Evolutionary conservation across 768 basidiomycete species (phyloP), one percentile per base, ranked within the genome.

Genomic region (Dendrothele bispora): DNA sequence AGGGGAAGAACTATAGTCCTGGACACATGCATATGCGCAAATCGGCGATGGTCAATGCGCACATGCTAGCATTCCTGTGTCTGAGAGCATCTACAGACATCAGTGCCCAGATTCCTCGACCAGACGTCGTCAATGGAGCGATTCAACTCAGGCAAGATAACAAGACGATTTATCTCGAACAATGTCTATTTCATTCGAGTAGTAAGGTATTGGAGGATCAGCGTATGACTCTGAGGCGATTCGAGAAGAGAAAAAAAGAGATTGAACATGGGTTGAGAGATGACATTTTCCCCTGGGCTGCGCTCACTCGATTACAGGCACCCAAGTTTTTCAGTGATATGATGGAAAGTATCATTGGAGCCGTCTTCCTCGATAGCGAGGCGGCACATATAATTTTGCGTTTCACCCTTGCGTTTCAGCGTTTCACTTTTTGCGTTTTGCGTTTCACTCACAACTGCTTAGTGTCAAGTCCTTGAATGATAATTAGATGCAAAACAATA

Each of bases 301-400:
- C 81, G 11, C 70, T 91, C 39, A 83, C 83, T 15, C 76, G 79
- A n/a, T 68, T 90, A 21, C 88, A 90, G 60, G 84, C 88, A 1
- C 83, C 86, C 3, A 90, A 89, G 56, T 79, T 89, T 59, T 71
- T 89, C 57, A 87, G 87, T 57, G 88, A 91, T 63, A 85, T 90
- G 64, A 63, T 90, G 20, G 88, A 90, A 66, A 86, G 84, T 55
- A 54, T 88, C 25, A 71, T 90, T 27, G 88, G 88, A 7, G 88
- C 87, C 1, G 79, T 84, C n/a, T 89, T 76, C 58, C 73, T 90
- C 24, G 88, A 91, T 59, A 79, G 83, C 0, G 55, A 53, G 1
- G 88, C n/a, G n/a, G n/a, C n/a, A n/a, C n/a, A n/a, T n/a, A n/a
- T n/a, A n/a, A n/a, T n/a, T n/a, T n/a, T n/a, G n/a, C n/a, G n/a